Evolutionary conservation across 495 filamentous ascomycete species (phyloP).

Genomic region (Talaromyces adpressus): DNA sequence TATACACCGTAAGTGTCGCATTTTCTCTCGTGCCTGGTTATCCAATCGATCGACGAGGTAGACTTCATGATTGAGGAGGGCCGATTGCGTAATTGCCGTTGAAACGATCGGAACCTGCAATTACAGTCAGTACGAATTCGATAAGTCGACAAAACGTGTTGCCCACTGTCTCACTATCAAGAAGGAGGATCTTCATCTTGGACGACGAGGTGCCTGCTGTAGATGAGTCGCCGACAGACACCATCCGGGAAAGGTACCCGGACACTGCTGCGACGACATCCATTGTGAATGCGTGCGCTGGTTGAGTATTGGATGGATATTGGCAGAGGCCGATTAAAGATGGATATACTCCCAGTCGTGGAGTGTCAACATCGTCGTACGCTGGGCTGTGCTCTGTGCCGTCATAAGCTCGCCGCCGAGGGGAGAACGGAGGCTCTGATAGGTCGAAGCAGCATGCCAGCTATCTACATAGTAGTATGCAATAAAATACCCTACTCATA

Average conservation of each 20-base stretch:
- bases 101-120: constrained; percentile 77
- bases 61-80: constrained; percentile 93
- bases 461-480: no score
- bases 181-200: constrained; percentile 97
- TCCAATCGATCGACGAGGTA: constrained; percentile 96
- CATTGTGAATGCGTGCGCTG: constrained; percentile 44
- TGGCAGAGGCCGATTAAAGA: not conserved
- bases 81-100: constrained; percentile 89
- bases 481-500: no score
- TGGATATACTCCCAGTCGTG: not conserved
- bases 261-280: constrained; percentile 88
- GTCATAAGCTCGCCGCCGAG: not conserved
- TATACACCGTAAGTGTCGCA: constrained; percentile 91
- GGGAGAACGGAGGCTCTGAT: not conserved
- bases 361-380: not conserved
- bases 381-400: not conserved
- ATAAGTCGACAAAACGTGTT: constrained; percentile 14
- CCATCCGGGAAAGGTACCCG: constrained; percentile 96
- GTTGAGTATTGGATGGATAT: not conserved
- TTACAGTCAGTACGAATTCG: constrained; percentile 14
- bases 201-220: constrained; percentile 59
- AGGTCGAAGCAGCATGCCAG: not conserved
- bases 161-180: constrained; percentile 88
- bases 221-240: constrained; percentile 73
- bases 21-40: constrained; percentile 87